Evolutionary conservation across 495 filamentous ascomycete genomes (phyloP), one percentile per base, ranked within the genome.

Genomic region (Penicillium verhagenii): DNA sequence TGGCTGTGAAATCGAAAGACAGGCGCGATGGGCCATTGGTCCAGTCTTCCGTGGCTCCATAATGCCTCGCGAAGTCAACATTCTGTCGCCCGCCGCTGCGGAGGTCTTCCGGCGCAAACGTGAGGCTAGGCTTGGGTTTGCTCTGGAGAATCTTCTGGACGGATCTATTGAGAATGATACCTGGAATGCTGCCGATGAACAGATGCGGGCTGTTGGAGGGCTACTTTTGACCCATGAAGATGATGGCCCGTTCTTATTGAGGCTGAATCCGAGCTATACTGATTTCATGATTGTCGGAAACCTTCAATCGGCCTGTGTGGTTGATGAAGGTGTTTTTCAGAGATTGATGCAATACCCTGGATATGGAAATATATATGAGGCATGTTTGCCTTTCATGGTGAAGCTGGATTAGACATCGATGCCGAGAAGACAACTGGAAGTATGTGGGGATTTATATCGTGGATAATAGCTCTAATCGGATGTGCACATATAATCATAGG

Each of bases 201-300:
- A 39, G 6, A 60, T 72, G 33, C 49, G 57, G 20, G 61, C 50
- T 13, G 52, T 74, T 1, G 56, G 62, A 11, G 67, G 67, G 57
- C 44, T 72, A 47, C 65, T 74, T 53, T 61, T 33, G 60, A 70
- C 62, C 21, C 47, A 74, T 52, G 63, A 63, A 47, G 65, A 54
- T 1, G 60, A 72, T 2, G 72, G 72, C 38, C 70, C 67, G 19
- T 76, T 76, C 65, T 57, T 73, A 25, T 50, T 76, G 45, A 70
- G 72, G 4, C 56, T 60, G 4, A 23, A 40, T 43, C 66, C 67
- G 37, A 72, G 53, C 24, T 64, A 62, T 35, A 68, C 71, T 7
- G 72, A 76, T 49, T 76, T 74, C 57, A 70, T 73, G 26, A 66
- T 76, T 52, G 65, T 68, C 16, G 71, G 70, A 9, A 58, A 57